Conservation (phyloP, 2,329 filamentous ascomycete genomes). For the Botrytis medusae region DNA sequence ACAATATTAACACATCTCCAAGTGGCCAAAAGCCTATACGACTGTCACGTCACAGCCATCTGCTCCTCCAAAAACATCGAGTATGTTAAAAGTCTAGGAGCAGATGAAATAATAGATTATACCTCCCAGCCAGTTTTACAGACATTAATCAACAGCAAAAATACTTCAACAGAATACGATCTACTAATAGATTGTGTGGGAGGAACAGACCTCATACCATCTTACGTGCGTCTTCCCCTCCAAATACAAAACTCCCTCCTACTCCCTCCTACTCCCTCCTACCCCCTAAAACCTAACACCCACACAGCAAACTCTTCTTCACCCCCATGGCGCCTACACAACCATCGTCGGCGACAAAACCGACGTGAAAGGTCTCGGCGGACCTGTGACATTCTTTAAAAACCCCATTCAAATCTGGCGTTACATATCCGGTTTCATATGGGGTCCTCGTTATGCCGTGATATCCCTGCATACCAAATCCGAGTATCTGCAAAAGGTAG, state of each 20-base stretch:
- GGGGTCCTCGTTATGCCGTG: constrained; percentile 37
- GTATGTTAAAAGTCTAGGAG: constrained; percentile 34
- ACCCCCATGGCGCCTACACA: constrained; percentile 35
- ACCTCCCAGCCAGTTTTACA: constrained; percentile 29
- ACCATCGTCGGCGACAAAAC: constrained; percentile 39
- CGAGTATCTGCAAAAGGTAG: constrained; percentile 19
- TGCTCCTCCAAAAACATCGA: constrained; percentile 35
- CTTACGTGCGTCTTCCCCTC: constrained; percentile 28
- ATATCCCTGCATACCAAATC: constrained; percentile 24
- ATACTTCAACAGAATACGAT: constrained; percentile 26
- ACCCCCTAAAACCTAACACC: background rate
- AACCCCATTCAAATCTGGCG: constrained; percentile 32
- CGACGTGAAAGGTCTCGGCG: constrained; percentile 30
- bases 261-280: background rate
- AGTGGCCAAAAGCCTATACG: constrained; percentile 36
- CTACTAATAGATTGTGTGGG: constrained; percentile 42
- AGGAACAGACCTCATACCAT: constrained; percentile 35
- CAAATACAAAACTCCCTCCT: background rate
- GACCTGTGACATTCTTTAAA: constrained; percentile 36
- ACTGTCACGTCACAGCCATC: constrained; percentile 38
- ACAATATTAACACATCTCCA: constrained; percentile 8
- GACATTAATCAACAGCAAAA: constrained; percentile 24
- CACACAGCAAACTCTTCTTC: constrained; percentile 31
- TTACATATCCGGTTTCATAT: constrained; percentile 36
- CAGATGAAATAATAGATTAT: constrained; percentile 38